These are phyloP conservation scores for Chytriomyces confervae DNA, from an alignment of 192 early-diverging fungal genomes.

Conservation along the genomic window DNA sequence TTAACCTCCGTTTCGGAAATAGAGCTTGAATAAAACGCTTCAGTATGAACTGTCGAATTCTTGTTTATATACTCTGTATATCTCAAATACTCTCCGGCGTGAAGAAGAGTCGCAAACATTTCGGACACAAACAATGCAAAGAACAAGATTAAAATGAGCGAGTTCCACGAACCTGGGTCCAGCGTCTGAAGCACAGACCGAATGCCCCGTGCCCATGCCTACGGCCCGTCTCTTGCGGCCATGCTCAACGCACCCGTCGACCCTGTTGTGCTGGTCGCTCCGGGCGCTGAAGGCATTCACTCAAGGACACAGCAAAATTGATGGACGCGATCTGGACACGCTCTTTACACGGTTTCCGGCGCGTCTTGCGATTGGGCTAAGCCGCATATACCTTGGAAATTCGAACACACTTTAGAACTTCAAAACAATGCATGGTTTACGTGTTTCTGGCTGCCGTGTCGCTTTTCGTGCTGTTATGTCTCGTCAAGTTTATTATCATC, in stretches of 20 bases:
- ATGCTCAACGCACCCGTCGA: not conserved
- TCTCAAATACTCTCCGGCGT: too few species aligned
- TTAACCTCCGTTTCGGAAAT: slow-evolving; percentile 44
- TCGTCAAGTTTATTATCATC: too few species aligned
- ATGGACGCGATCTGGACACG: not conserved
- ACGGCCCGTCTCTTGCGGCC: slow-evolving; percentile 13
- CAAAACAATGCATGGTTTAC: not conserved
- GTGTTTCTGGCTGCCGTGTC: too few species aligned
- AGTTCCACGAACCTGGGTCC: slow-evolving; percentile 1
- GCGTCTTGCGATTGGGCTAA: slow-evolving; percentile 5
- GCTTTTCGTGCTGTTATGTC: too few species aligned
- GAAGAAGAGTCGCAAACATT: not conserved
- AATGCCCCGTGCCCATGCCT: not conserved
- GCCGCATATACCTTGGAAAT: not conserved
- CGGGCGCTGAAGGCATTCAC: not conserved
- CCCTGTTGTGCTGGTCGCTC: not conserved
- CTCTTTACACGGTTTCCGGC: slow-evolving; percentile 9
- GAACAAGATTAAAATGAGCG: not conserved
- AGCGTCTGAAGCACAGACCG: not conserved
- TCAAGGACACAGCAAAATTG: not conserved
- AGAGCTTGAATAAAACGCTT: too few species aligned
- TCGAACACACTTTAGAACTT: not conserved
- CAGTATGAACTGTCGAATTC: too few species aligned
- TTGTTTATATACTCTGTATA: too few species aligned
- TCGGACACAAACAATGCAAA: not conserved